Percentiles rank a stretch among this genome's conserved stretches.
Conservation (phyloP, 306 rosid genomes). For the Begonia fuchsioides region DNA sequence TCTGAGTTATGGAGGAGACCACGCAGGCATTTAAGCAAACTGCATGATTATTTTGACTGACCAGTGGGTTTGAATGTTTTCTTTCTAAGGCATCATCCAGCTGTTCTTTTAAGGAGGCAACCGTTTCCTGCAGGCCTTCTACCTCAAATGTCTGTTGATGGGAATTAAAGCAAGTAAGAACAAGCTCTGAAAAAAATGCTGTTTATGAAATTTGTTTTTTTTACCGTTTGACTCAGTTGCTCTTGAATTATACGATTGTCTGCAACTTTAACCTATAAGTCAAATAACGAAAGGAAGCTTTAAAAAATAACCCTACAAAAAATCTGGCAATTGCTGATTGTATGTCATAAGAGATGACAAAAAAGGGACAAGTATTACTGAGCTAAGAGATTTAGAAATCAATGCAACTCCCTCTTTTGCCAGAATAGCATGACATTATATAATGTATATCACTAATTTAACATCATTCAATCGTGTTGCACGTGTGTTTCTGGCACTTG, state of each 20-base stretch:
- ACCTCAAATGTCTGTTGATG: slow-evolving; percentile 57
- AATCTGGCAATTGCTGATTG: too few relatives aligned
- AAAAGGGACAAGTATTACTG: too few relatives aligned
- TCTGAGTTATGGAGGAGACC: too few relatives aligned
- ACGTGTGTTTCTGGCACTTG: too few relatives aligned
- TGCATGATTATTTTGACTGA: slow-evolving; percentile 18
- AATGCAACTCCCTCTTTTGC: too few relatives aligned
- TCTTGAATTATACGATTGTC: slow-evolving; percentile 93
- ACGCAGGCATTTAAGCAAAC: slow-evolving; percentile 10
- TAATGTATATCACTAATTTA: too few relatives aligned
- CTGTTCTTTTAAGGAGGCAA: slow-evolving; percentile 67
- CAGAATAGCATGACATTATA: too few relatives aligned
- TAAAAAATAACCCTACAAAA: background rate
- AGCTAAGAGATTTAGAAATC: too few relatives aligned
- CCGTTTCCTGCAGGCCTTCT: slow-evolving; percentile 55
- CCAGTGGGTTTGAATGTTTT: slow-evolving; percentile 25
- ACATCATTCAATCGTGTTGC: too few relatives aligned
- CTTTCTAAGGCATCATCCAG: slow-evolving; percentile 52
- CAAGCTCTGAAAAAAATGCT: slow-evolving; percentile 1
- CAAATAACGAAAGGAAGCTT: slow-evolving; percentile 6
- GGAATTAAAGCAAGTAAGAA: slow-evolving; percentile 11
- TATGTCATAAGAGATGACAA: too few relatives aligned
- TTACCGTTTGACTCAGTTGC: slow-evolving; percentile 81
- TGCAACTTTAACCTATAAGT: slow-evolving; percentile 72
- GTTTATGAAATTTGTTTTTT: slow-evolving; percentile 4